Evolutionary conservation across 768 basidiomycete genomes (phyloP), one percentile per base, ranked within the genome.

Genomic region (Brasilioporus rufonigricans): DNA sequence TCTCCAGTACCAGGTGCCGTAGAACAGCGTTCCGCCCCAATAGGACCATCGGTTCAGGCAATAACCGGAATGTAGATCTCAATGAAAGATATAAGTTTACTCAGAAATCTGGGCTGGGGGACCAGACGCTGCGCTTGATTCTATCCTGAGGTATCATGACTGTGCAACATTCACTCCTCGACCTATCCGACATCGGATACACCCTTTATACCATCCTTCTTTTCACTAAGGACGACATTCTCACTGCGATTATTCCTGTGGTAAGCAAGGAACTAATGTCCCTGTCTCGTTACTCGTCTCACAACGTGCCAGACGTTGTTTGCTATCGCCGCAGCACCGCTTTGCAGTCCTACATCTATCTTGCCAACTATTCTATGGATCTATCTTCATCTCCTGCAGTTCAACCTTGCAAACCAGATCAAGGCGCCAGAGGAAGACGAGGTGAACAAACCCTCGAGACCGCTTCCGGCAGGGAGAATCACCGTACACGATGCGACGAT

Each of bases 171-270:
- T 48, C 52, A 4, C 6, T 11, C 3, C 23, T 53, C 9, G 16
- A 21, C n/a, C 32, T 61, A 16, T 53, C 56, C 26, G 53, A 68
- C 4, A 52, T 69, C 26, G 31, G 21, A 48, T 63, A 62, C 39
- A 55, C 68, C 41, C 52, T 70, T 27, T 65, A 69, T 44, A 71
- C 66, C 21, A 33, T 71, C 27, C 75, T 72, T 50, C 72, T 77
- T 31, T 79, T 80, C 66, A 76, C 72, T 23, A 73, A 74, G 57
- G 74, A 77, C 14, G 80, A 81, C 57, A 70, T 79, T 56, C 69
- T 76, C 51, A 80, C 79, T 0, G 77, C 73, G 4, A 50, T 81
- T 4, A 62, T 81, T 31, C 80, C 80, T 2, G 73, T 79, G 53
- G 80, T 80, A 55, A 56, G 77, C 61, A 32, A 11, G 2, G 2